Evolutionary conservation across 345 rosid species (phyloP).

Genomic region (Geranium rotundifolium): DNA sequence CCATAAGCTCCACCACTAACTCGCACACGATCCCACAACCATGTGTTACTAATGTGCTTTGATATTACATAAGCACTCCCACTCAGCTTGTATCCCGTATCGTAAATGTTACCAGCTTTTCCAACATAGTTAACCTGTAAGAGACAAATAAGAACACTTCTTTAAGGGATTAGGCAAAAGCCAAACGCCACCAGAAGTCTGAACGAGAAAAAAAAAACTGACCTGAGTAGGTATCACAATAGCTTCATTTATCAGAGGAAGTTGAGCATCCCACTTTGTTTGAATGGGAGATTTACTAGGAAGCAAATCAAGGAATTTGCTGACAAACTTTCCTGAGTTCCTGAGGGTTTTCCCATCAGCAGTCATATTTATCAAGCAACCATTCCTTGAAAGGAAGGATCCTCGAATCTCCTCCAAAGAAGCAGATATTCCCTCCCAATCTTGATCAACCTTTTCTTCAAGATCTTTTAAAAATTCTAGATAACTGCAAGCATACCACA

Average conservation of each 20-base stretch:
- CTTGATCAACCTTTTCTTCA: constrained; percentile 75
- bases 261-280: constrained; percentile 47
- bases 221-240: constrained; percentile 95
- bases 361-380: constrained; percentile 81
- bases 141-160: background rate
- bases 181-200: too few species aligned
- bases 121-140: constrained; percentile 93
- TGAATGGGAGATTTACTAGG: constrained; percentile 44
- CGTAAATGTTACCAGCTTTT: constrained; percentile 76
- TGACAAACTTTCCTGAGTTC: constrained; percentile 41
- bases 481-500: constrained; percentile 38
- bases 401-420: constrained; percentile 81
- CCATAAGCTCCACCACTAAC: constrained; percentile 99
- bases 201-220: background rate
- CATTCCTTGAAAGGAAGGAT: constrained; percentile 62
- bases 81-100: constrained; percentile 59
- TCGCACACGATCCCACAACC: constrained; percentile 98
- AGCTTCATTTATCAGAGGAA: constrained; percentile 69
- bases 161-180: background rate
- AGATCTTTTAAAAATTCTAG: constrained; percentile 68
- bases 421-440: constrained; percentile 78
- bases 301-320: constrained; percentile 78
- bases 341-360: constrained; percentile 68
- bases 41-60: constrained; percentile 70
- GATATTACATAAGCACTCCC: constrained; percentile 96